Percentiles rank a stretch among this genome's conserved stretches.
These are phyloP conservation scores for Fusarium gaditjirri DNA, from an alignment of 2,329 filamentous ascomycete genomes.

Conservation along the genomic window DNA sequence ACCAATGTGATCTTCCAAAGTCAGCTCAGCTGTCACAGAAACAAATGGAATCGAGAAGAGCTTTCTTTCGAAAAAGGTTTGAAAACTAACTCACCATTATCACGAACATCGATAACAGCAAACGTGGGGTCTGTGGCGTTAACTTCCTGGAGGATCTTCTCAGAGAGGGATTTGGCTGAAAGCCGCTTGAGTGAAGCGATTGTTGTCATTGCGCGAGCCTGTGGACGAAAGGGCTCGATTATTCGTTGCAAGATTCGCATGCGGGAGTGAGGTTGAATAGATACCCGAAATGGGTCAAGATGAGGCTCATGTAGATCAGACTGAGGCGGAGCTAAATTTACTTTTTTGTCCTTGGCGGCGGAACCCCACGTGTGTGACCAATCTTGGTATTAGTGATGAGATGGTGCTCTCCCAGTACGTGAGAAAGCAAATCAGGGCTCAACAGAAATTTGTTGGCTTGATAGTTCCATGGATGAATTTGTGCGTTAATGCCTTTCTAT, in stretches of 20 bases:
- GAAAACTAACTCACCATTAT: constrained; percentile 68
- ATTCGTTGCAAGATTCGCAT: constrained; percentile 25
- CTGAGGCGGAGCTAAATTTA: constrained; percentile 11
- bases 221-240: constrained; percentile 3
- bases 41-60: background rate
- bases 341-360: background rate
- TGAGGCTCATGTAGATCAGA: constrained; percentile 11
- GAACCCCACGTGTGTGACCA: background rate
- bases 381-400: background rate
- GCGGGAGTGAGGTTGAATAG: constrained; percentile 1
- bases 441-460: background rate
- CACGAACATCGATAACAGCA: constrained; percentile 89
- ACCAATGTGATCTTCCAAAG: constrained; percentile 78
- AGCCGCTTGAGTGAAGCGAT: constrained; percentile 75
- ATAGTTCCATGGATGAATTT: background rate
- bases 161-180: constrained; percentile 73
- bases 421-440: background rate
- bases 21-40: background rate
- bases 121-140: constrained; percentile 59
- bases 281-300: background rate
- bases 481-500: background rate
- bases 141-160: constrained; percentile 66
- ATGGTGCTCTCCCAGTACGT: background rate
- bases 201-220: constrained; percentile 57
- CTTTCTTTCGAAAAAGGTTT: background rate